Percentiles rank a stretch among this genome's conserved stretches.
Evolutionary conservation across 495 filamentous ascomycete species (phyloP).

Genomic region (Thozetella sp.): DNA sequence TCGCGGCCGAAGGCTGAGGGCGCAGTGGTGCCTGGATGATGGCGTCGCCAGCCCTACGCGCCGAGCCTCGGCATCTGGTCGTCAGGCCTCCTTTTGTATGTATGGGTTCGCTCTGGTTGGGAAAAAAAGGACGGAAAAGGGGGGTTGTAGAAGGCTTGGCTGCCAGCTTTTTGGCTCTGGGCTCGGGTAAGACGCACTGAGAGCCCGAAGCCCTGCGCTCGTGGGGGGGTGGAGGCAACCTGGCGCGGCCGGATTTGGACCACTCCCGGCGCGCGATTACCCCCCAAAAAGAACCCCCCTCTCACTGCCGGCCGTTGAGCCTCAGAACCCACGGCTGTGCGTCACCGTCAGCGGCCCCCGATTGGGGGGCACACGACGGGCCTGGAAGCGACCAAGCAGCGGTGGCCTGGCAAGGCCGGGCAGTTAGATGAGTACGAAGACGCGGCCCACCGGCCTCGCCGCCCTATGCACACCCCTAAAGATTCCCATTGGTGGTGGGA

Average conservation of each 20-base stretch:
- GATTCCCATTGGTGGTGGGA: background rate
- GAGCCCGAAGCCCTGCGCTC: background rate
- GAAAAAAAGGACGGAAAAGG: no score
- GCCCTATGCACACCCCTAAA: background rate
- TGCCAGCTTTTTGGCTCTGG: background rate
- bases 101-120: no score
- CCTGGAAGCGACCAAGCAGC: background rate
- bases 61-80: no score
- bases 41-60: no score
- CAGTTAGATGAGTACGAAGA: no score
- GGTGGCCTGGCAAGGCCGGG: background rate
- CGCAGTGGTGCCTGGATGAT: no score
- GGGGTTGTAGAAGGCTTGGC: no score
- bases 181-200: background rate
- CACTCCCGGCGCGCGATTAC: background rate
- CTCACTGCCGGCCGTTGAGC: background rate
- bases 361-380: background rate
- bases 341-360: background rate
- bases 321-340: background rate
- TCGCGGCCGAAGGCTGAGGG: no score
- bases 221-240: background rate
- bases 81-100: no score
- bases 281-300: background rate
- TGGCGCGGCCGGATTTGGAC: background rate
- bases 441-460: background rate